phyloP scores from a whole-genome alignment of 1,284 basidiomycete species.

The Polyporus tsugae region DNA sequence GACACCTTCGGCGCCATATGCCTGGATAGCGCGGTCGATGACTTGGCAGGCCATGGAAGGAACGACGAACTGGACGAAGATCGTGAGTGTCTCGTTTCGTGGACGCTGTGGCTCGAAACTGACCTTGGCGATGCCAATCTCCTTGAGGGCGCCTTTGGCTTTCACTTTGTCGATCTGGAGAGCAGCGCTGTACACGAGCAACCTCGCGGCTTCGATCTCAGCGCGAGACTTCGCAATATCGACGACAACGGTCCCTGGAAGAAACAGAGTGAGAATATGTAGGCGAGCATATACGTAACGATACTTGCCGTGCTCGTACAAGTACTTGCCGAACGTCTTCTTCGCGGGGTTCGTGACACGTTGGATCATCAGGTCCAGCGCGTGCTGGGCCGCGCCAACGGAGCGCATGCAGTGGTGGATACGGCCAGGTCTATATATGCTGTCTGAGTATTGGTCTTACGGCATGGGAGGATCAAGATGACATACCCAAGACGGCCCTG shows the following conservation, averaged over 20 bases:
- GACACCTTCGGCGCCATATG: conserved; percentile 94
- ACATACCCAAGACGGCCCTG: conserved; percentile 94
- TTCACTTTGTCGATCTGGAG: conserved; percentile 88
- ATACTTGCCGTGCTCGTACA: conserved; percentile 86
- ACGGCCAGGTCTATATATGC: conserved; percentile 80
- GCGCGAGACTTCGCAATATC: conserved; percentile 94
- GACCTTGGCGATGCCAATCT: conserved; percentile 97
- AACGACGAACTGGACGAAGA: conserved; percentile 78
- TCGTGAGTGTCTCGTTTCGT: conserved; percentile 8
- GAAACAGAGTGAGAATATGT: not conserved
- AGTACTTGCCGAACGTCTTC: conserved; percentile 93
- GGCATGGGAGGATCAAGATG: conserved; percentile 5
- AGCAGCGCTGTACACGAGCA: conserved; percentile 94
- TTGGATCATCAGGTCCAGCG: conserved; percentile 89
- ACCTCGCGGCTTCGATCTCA: conserved; percentile 88
- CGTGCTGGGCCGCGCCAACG: conserved; percentile 87
- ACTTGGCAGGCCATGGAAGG: conserved; percentile 89
- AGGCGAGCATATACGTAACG: not conserved
- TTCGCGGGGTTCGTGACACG: conserved; percentile 92
- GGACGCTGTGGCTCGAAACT: conserved; percentile 19
- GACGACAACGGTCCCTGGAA: conserved; percentile 82
- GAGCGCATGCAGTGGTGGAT: conserved; percentile 99
- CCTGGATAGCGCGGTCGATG: conserved; percentile 94
- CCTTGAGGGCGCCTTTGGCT: conserved; percentile 95
- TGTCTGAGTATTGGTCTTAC: not conserved